phyloP scores from a whole-genome alignment of 805 yeast species.

The Candida glaebosa region DNA sequence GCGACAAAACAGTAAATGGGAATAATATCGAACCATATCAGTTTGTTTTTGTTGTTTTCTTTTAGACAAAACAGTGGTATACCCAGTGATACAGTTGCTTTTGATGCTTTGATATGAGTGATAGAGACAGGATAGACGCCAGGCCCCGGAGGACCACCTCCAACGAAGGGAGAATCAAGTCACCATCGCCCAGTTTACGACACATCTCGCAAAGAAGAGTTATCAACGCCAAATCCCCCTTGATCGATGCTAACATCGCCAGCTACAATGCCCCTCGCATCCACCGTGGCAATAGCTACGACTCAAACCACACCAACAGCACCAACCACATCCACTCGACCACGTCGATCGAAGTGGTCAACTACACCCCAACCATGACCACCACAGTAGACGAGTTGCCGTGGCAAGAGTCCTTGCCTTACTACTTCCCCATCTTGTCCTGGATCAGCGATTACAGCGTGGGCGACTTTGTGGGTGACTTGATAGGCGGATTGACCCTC shows the following conservation, averaged over 20 bases:
- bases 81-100: too few relatives aligned
- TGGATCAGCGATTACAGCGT: slow-evolving; percentile 59
- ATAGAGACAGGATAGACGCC: neutral
- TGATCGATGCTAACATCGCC: slow-evolving; percentile 2
- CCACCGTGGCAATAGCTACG: neutral
- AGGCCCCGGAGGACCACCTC: neutral
- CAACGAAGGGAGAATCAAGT: slow-evolving; percentile 3
- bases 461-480: slow-evolving; percentile 51
- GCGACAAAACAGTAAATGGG: too few relatives aligned
- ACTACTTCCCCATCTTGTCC: slow-evolving; percentile 63
- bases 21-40: too few relatives aligned
- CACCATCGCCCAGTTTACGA: slow-evolving; percentile 26
- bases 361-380: slow-evolving; percentile 21
- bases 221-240: slow-evolving; percentile 9
- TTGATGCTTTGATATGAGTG: neutral
- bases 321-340: neutral
- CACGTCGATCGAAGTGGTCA: slow-evolving; percentile 6
- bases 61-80: too few relatives aligned
- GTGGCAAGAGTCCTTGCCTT: slow-evolving; percentile 43
- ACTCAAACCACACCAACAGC: neutral
- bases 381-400: slow-evolving; percentile 18
- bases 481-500: slow-evolving; percentile 79
- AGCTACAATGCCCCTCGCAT: neutral
- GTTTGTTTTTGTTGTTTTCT: too few relatives aligned
- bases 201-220: slow-evolving; percentile 22